Conservation (phyloP, 768 basidiomycete species). For the Tulasnella sp. region DNA sequence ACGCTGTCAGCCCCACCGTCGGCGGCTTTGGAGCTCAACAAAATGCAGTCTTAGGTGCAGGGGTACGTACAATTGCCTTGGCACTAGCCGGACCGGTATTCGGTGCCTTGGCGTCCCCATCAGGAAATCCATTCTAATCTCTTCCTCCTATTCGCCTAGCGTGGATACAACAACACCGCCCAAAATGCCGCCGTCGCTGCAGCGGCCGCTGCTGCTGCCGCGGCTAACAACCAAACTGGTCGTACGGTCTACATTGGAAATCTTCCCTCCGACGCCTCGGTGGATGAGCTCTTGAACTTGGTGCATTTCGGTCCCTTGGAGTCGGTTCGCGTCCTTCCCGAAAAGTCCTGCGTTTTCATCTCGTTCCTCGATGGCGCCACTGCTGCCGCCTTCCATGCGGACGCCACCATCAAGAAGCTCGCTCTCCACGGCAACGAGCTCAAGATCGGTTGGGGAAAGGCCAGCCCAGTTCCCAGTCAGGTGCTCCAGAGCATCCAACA, state of each 20-base stretch:
- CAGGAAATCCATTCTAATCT: neutral
- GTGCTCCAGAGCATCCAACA: constrained; percentile 83
- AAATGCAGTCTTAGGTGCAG: constrained; percentile 2
- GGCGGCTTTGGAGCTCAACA: neutral
- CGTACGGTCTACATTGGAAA: constrained; percentile 97
- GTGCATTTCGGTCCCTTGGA: constrained; percentile 98
- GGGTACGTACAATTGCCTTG: constrained; percentile 4
- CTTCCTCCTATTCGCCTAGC: neutral
- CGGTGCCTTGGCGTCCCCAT: constrained; percentile 1
- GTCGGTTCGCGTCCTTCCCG: constrained; percentile 84
- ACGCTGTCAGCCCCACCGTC: constrained; percentile 10
- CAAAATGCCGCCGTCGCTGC: constrained; percentile 41
- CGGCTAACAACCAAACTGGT: constrained; percentile 46
- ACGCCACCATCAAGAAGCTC: constrained; percentile 90
- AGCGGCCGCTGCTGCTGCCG: constrained; percentile 59
- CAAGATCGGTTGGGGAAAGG: constrained; percentile 98
- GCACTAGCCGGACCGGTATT: neutral
- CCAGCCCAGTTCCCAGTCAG: constrained; percentile 73
- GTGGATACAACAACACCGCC: constrained; percentile 5
- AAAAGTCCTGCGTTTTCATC: constrained; percentile 96
- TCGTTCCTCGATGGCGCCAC: constrained; percentile 92
- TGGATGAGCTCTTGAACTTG: constrained; percentile 94
- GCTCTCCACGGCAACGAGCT: constrained; percentile 90
- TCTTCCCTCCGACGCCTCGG: constrained; percentile 86
- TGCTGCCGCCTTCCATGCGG: constrained; percentile 94